Conservation (phyloP, 495 filamentous ascomycete genomes). For the Corynascus novoguineensis region DNA sequence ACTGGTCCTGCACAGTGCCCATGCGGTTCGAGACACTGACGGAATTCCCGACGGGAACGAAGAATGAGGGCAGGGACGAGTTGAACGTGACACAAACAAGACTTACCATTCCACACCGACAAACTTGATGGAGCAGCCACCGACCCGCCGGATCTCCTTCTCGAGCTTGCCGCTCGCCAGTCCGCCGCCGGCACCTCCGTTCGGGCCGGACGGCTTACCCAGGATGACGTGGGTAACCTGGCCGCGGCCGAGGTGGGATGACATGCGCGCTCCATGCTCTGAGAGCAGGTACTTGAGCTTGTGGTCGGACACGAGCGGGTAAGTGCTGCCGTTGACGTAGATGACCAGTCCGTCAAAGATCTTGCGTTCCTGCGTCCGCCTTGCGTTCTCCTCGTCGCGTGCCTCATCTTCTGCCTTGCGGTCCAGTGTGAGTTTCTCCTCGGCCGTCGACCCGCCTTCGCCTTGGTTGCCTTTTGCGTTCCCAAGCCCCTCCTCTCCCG, state of each 20-base stretch:
- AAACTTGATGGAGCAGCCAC: slow-evolving; percentile 66
- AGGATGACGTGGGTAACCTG: slow-evolving; percentile 85
- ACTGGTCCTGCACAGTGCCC: slow-evolving; percentile 19
- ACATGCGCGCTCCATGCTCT: slow-evolving; percentile 63
- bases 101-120: slow-evolving; percentile 78
- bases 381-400: slow-evolving; percentile 19
- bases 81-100: neutral
- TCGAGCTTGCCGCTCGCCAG: slow-evolving; percentile 77
- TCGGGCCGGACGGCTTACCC: slow-evolving; percentile 47
- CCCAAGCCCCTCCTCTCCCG: neutral
- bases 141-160: slow-evolving; percentile 63
- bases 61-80: slow-evolving; percentile 8
- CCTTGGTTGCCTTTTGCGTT: neutral
- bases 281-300: slow-evolving; percentile 73
- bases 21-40: slow-evolving; percentile 9
- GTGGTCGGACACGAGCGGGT: slow-evolving; percentile 78
- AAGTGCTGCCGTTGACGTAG: slow-evolving; percentile 85
- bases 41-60: neutral
- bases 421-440: slow-evolving; percentile 29
- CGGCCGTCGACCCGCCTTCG: slow-evolving; percentile 16
- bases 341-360: slow-evolving; percentile 66
- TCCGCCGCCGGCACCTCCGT: slow-evolving; percentile 63
- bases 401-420: slow-evolving; percentile 34
- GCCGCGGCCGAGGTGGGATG: slow-evolving; percentile 61
- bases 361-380: slow-evolving; percentile 23